Percentiles rank a stretch among this genome's conserved stretches.
Conservation (phyloP, 345 rosid species). For the Rubroshorea leprosula region DNA sequence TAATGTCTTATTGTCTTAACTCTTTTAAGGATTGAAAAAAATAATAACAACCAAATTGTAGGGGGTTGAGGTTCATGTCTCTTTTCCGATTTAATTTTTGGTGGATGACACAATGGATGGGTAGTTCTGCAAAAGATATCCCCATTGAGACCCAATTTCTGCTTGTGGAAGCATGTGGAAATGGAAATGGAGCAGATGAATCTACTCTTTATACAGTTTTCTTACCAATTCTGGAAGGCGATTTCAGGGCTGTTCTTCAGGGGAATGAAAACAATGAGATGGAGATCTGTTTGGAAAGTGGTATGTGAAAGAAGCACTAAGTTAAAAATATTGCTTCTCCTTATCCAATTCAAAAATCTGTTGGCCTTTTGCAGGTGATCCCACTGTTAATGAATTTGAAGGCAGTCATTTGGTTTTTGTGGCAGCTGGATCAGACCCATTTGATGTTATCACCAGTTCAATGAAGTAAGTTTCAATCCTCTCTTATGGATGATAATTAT, state of each 20-base stretch:
- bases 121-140: conserved; percentile 42
- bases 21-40: too few species aligned
- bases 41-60: too few species aligned
- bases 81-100: conserved; percentile 58
- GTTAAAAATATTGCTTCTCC: background rate
- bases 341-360: background rate
- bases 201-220: conserved; percentile 36
- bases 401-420: conserved; percentile 56
- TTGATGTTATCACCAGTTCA: conserved; percentile 45
- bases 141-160: conserved; percentile 64
- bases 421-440: conserved; percentile 55
- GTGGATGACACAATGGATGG: conserved; percentile 81
- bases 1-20: too few species aligned
- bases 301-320: conserved; percentile 17
- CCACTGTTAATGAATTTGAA: conserved; percentile 39
- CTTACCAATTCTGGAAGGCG: conserved; percentile 57
- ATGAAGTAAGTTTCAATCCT: conserved; percentile 47
- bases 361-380: conserved; percentile 39
- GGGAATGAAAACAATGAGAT: conserved; percentile 55
- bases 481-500: too few species aligned
- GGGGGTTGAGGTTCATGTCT: conserved; percentile 59
- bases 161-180: conserved; percentile 36
- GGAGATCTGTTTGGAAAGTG: conserved; percentile 64
- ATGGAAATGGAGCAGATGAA: conserved; percentile 11
- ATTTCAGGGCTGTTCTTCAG: conserved; percentile 60